Percentiles rank a stretch among this genome's conserved stretches.
These are phyloP conservation scores for Talinum fruticosum DNA, from an alignment of 148 eudicot genomes.

Conservation along the genomic window DNA sequence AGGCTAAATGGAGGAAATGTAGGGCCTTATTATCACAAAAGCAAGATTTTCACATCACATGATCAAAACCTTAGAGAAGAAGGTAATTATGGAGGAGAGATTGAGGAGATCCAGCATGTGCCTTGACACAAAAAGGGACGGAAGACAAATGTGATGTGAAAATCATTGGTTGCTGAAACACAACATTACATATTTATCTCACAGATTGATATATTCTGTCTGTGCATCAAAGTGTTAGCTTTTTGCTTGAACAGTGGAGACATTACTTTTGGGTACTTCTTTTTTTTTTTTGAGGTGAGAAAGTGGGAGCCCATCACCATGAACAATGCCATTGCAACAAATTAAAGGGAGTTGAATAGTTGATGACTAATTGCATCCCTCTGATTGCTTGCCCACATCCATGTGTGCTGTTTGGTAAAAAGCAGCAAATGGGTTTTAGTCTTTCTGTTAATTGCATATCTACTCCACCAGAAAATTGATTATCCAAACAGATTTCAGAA, in stretches of 20 bases:
- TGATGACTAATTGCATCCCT: not conserved
- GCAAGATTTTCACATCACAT: slow-evolving; percentile 3
- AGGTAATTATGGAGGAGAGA: slow-evolving; percentile 12
- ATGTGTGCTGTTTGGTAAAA: slow-evolving; percentile 10
- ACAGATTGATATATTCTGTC: not conserved
- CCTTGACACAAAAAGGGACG: not conserved
- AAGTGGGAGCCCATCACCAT: slow-evolving; percentile 4
- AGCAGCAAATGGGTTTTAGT: not conserved
- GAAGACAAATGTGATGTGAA: not conserved
- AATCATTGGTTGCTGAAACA: not conserved
- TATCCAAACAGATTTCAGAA: not conserved
- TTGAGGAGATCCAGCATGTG: slow-evolving; percentile 9
- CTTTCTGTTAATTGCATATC: slow-evolving; percentile 3
- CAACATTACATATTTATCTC: not conserved
- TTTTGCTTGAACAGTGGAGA: slow-evolving; percentile 1
- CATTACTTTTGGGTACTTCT: not conserved
- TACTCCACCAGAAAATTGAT: not conserved
- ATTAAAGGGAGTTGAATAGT: too few species aligned
- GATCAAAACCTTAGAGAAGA: slow-evolving; percentile 27
- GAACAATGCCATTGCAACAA: not conserved
- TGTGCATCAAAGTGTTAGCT: not conserved
- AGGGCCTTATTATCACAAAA: not conserved
- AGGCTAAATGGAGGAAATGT: not conserved
- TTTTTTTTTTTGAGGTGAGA: not conserved
- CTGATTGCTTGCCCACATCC: not conserved